Evolutionary conservation across 2,329 filamentous ascomycete genomes (phyloP), one percentile per base, ranked within the genome.

Genomic region (Hypoxylon sp.): DNA sequence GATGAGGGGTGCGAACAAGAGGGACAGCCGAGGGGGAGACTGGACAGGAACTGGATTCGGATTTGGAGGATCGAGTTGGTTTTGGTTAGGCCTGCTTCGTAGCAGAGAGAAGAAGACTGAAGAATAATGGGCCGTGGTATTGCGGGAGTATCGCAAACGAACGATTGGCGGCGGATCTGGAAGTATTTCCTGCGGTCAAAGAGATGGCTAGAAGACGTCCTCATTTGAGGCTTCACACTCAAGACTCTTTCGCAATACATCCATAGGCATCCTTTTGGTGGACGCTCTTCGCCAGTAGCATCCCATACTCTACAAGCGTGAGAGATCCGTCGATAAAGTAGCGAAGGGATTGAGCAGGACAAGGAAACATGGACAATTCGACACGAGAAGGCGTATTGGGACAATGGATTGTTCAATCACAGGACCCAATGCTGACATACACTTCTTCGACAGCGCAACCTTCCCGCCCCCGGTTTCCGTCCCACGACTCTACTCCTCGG

Each of bases 401-500:
- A 27, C 11, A 2, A 16, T 34, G n/a, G n/a, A n/a, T n/a, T n/a
- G n/a, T 46, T n/a, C 11, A 1, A 27, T 5, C 21, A 21, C 30
- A 16, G 25, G 23, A 23, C n/a, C 34, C 29, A 23, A 39, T 45
- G 62, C 67, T 72, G 61, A 78, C 72, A 43, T 41, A 37, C 45
- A 25, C 14, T 7, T 58, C 29, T 39, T 19, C 34, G 53, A 68
- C 77, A 95, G 92, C 91, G 96, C 81, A 98, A 98, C 83, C 85
- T 99, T 68, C 96, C 96, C 70, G 90, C 92, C 70, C 91, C 91
- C 76, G 95, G 95, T 74, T 97, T 98, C 87, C 90, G 91, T 65
- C 95, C 96, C 16, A 86, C 89, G 51, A 87, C 89, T 67, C 89
- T 97, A 78, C 86, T 98, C 71, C 78, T 92, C 73, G 92, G 89